Percentiles rank a stretch among this genome's conserved stretches.
phyloP scores from a whole-genome alignment of 1,139 yeast species.

The Debaryomycetaceae sp. region DNA sequence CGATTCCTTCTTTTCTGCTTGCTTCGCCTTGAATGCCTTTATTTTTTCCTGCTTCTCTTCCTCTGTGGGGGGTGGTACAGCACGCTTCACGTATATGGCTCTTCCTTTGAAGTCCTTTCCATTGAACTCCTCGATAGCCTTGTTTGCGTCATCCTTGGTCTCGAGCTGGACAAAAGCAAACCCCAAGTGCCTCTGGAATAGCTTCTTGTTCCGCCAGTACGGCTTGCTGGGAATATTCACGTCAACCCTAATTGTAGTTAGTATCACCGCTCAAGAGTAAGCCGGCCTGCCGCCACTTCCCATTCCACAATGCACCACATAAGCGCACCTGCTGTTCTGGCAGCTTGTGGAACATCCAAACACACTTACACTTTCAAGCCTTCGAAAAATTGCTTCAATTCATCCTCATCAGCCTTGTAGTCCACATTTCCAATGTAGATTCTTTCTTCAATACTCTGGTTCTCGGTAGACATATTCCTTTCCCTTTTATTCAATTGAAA shows the following conservation, averaged over 20 bases:
- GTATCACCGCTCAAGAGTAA: conserved; percentile 1
- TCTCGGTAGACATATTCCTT: conserved; percentile 17
- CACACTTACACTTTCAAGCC: conserved; percentile 34
- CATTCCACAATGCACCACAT: background rate
- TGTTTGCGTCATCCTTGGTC: conserved; percentile 45
- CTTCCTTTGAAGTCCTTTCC: conserved; percentile 47
- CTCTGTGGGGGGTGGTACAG: conserved; percentile 51
- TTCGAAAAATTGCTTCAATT: conserved; percentile 41
- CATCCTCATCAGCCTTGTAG: conserved; percentile 51
- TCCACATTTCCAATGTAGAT: conserved; percentile 52
- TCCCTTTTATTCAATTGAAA: conserved; percentile 2
- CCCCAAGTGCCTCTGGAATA: conserved; percentile 42
- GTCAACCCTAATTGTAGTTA: conserved; percentile 19
- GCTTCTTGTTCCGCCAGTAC: conserved; percentile 27
- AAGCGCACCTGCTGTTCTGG: too few relatives aligned
- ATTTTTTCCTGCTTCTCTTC: conserved; percentile 40
- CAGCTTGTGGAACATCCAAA: background rate
- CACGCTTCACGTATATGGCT: conserved; percentile 47
- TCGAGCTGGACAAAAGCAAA: conserved; percentile 54
- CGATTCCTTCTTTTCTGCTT: conserved; percentile 25
- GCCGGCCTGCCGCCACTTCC: background rate
- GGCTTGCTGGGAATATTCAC: conserved; percentile 43
- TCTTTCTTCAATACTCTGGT: conserved; percentile 39
- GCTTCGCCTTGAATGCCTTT: conserved; percentile 37
- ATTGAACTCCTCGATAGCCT: conserved; percentile 42